These are phyloP conservation scores for Wickerhamomyces bovis DNA, from an alignment of 805 yeast species.

Conservation along the genomic window DNA sequence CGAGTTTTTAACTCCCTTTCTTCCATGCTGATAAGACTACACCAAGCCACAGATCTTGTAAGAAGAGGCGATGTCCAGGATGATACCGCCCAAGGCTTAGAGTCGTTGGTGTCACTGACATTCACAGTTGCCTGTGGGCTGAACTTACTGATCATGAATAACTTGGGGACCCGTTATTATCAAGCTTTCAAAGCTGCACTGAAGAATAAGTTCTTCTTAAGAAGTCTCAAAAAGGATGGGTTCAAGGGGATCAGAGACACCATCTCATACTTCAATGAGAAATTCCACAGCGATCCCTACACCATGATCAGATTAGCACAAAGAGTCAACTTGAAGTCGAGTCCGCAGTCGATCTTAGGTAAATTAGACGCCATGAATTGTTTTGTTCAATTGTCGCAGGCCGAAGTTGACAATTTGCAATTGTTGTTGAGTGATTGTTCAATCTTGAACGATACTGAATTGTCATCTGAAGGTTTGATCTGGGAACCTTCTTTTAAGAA, in stretches of 20 bases:
- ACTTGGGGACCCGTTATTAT: constrained; percentile 19
- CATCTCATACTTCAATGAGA: constrained; percentile 14
- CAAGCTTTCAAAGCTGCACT: constrained; percentile 21
- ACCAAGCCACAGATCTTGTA: constrained; percentile 18
- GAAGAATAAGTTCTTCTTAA: constrained; percentile 17
- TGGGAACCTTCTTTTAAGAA: constrained; percentile 18
- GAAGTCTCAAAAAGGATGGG: constrained; percentile 20
- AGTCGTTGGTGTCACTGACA: background rate
- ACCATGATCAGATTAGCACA: constrained; percentile 11
- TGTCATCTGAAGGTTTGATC: constrained; percentile 13
- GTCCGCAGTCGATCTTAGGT: constrained; percentile 10
- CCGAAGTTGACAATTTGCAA: constrained; percentile 5
- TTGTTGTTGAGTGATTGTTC: background rate
- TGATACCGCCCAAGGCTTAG: background rate
- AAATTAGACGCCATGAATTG: constrained; percentile 18
- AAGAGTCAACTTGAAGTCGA: constrained; percentile 10
- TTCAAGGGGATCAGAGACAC: constrained; percentile 22
- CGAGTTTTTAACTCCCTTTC: constrained; percentile 13
- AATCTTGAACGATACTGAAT: constrained; percentile 11
- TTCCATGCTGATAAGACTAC: constrained; percentile 13
- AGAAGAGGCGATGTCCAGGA: constrained; percentile 11
- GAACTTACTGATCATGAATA: constrained; percentile 15
- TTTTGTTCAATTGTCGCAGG: constrained; percentile 6
- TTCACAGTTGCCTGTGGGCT: constrained; percentile 15
- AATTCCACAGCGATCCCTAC: constrained; percentile 15